Conservation (phyloP, 148 eudicot species). For the Vaccinium darrowii region DNA sequence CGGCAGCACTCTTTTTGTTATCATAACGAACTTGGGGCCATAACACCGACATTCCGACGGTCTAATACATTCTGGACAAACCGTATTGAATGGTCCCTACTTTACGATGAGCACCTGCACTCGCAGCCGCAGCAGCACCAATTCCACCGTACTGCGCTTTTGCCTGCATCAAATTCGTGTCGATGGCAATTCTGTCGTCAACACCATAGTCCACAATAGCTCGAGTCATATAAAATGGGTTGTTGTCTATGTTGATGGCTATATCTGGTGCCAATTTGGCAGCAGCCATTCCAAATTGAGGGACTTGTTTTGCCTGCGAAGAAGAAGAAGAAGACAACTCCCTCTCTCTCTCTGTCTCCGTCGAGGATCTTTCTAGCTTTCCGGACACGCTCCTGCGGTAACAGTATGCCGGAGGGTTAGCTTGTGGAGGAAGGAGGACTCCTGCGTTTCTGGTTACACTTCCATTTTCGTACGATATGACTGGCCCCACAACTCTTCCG, state of each 20-base stretch:
- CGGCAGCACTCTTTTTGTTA: background rate
- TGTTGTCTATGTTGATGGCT: constrained; percentile 43
- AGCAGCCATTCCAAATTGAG: constrained; percentile 20
- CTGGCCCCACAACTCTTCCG: constrained; percentile 42
- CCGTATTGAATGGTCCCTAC: constrained; percentile 35
- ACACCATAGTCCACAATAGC: constrained; percentile 29
- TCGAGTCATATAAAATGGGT: constrained; percentile 40
- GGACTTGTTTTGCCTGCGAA: constrained; percentile 26
- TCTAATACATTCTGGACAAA: constrained; percentile 35
- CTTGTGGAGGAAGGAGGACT: constrained; percentile 19
- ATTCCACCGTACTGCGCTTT: constrained; percentile 40
- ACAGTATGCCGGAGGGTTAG: constrained; percentile 28
- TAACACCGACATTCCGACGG: background rate
- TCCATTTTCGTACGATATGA: constrained; percentile 31
- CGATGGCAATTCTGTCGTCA: constrained; percentile 34
- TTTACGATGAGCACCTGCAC: constrained; percentile 32
- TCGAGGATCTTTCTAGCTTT: constrained; percentile 25
- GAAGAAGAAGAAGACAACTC: constrained; percentile 17
- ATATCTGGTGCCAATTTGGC: constrained; percentile 42
- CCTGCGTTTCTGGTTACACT: constrained; percentile 24
- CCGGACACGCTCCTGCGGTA: constrained; percentile 26
- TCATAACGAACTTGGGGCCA: background rate
- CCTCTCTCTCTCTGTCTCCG: constrained; percentile 15
- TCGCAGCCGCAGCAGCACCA: constrained; percentile 27
- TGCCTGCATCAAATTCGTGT: constrained; percentile 40